Conservation (phyloP, 257 asterid species). For the Fraxinus excelsior region DNA sequence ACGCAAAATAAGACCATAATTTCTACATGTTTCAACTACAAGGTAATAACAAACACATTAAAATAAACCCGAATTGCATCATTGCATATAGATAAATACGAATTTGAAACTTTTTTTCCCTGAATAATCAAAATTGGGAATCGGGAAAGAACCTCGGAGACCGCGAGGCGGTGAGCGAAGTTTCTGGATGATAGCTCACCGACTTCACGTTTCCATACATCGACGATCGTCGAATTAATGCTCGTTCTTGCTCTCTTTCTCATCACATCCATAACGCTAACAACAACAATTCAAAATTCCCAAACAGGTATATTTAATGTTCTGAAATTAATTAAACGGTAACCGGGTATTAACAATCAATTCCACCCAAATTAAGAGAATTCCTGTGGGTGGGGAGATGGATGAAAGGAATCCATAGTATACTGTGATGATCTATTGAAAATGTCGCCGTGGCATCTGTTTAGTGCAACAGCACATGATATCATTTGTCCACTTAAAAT, state of each 20-base stretch:
- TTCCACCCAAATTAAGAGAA: conserved; percentile 8
- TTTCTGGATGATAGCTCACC: conserved; percentile 68
- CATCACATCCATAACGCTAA: conserved; percentile 35
- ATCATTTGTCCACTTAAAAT: not conserved
- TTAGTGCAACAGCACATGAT: not conserved
- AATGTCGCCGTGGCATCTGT: not conserved
- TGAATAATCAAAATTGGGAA: conserved; percentile 1
- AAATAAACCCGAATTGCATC: not conserved
- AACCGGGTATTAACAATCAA: not conserved
- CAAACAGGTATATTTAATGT: not conserved
- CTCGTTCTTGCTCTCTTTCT: conserved; percentile 46
- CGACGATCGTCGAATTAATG: conserved; percentile 53
- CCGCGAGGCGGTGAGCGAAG: conserved; percentile 71
- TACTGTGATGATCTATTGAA: not conserved
- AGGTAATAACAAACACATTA: not conserved
- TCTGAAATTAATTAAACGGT: not conserved
- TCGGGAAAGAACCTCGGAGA: conserved; percentile 59
- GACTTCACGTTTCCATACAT: conserved; percentile 78
- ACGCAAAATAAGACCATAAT: not conserved
- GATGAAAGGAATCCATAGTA: not conserved
- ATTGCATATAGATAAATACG: not conserved
- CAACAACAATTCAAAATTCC: conserved; percentile 9
- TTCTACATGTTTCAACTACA: not conserved
- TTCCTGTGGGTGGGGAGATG: not conserved
- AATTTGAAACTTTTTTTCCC: not conserved